phyloP scores from a whole-genome alignment of 2,329 filamentous ascomycete genomes.

The Penicillium sp. region DNA sequence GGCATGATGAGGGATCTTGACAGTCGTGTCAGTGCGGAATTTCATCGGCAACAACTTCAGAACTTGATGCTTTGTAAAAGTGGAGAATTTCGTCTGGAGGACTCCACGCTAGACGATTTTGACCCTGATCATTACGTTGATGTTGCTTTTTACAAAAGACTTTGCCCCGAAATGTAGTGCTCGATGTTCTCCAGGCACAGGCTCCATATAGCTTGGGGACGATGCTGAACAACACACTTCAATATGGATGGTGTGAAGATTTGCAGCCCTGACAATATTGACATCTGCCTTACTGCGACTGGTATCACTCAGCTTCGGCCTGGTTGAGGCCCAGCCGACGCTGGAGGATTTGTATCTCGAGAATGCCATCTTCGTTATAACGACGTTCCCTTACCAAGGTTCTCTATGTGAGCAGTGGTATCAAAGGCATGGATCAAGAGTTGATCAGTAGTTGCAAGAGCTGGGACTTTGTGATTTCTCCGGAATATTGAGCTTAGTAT shows the following conservation, averaged over 20 bases:
- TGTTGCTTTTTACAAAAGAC: neutral
- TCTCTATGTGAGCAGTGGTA: slow-evolving; percentile 23
- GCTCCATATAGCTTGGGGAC: neutral
- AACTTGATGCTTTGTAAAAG: neutral
- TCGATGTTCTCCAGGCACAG: neutral
- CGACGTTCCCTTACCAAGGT: slow-evolving; percentile 21
- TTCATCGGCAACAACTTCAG: neutral
- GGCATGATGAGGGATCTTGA: neutral
- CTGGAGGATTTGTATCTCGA: no score
- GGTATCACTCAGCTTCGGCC: neutral
- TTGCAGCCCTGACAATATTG: neutral
- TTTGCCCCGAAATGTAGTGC: neutral
- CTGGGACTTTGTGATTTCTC: slow-evolving; percentile 13
- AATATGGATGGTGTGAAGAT: neutral
- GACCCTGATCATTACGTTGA: no score
- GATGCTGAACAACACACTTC: neutral
- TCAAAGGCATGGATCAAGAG: slow-evolving; percentile 21
- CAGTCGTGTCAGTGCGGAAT: neutral
- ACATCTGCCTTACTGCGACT: neutral
- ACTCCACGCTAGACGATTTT: no score
- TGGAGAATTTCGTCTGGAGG: neutral
- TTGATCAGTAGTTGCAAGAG: slow-evolving; percentile 18
- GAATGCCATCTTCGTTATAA: no score
- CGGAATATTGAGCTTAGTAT: no score
- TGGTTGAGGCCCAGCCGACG: slow-evolving; percentile 12